phyloP scores from a whole-genome alignment of 202 grass and related monocot genomes.

The Saccharum hybrid region DNA sequence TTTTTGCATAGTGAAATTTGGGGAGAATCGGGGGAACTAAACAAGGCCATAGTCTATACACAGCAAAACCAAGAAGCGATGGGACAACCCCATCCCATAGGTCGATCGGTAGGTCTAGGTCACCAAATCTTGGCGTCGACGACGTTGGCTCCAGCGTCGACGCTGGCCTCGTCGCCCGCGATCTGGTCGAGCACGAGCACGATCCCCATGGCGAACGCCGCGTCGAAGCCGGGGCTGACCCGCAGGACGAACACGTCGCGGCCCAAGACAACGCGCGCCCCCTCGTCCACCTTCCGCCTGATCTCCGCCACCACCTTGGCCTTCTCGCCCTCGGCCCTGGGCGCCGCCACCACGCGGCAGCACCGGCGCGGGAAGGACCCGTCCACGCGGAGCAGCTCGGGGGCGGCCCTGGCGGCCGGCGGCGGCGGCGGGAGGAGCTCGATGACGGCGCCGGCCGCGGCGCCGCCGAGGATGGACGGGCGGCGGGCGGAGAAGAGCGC shows the following conservation, averaged over 20 bases:
- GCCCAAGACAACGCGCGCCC: constrained; percentile 63
- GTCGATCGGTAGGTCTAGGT: no score
- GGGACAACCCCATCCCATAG: no score
- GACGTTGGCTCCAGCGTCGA: no score
- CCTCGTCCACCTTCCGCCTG: constrained; percentile 76
- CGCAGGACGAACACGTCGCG: constrained; percentile 83
- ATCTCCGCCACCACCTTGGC: constrained; percentile 72
- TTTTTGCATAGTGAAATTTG: no score
- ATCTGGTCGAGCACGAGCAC: constrained; percentile 88
- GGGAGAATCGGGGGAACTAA: no score
- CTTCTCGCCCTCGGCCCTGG: constrained; percentile 41
- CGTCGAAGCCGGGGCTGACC: constrained; percentile 64
- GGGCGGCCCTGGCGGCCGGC: no score
- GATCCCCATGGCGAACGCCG: constrained; percentile 83
- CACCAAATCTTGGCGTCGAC: no score
- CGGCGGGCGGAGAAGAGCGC: constrained; percentile 79
- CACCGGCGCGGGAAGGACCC: constrained; percentile 81
- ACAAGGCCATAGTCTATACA: no score
- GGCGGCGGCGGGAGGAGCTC: constrained; percentile 50
- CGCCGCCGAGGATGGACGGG: constrained; percentile 76
- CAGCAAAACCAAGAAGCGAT: no score
- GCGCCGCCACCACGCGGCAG: constrained; percentile 61
- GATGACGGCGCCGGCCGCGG: constrained; percentile 57
- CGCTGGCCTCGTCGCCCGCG: constrained; percentile 34
- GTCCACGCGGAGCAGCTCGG: constrained; percentile 80